Evolutionary conservation across 2,329 filamentous ascomycete species (phyloP).

Genomic region (Trichoderma guizhouense): DNA sequence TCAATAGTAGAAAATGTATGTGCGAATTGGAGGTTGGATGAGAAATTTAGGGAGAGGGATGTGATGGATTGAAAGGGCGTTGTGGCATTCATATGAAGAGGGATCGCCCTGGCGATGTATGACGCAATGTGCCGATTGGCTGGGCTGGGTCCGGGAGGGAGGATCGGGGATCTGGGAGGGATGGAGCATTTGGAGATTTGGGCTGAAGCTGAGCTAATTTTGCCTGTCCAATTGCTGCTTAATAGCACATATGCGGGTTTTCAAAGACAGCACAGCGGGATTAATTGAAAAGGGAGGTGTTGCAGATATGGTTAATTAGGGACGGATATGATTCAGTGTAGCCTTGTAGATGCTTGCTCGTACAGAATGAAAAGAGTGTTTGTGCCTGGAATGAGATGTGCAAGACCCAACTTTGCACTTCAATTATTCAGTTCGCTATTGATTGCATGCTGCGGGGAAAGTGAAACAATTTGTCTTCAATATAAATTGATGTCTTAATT

Average conservation of each 20-base stretch:
- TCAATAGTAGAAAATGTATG: not conserved
- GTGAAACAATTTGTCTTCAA: not conserved
- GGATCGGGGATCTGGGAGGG: not conserved
- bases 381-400: too few relatives aligned
- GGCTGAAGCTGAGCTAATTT: not conserved
- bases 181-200: not conserved
- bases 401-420: too few relatives aligned
- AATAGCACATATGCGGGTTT: not conserved
- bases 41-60: not conserved
- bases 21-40: not conserved
- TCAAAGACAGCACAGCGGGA: not conserved
- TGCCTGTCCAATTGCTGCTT: not conserved
- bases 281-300: not conserved
- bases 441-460: too few relatives aligned
- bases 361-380: too few relatives aligned
- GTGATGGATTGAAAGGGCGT: not conserved
- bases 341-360: too few relatives aligned
- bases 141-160: not conserved
- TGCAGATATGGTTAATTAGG: not conserved
- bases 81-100: not conserved
- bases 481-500: too few relatives aligned
- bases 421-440: too few relatives aligned
- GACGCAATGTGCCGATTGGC: conserved; percentile 13
- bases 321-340: not conserved
- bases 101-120: not conserved